A percentile compares a stretch with the other conserved stretches of the same genome.
Evolutionary conservation across 2,329 filamentous ascomycete species (phyloP).

Genomic region (Aspergillus intermedius): DNA sequence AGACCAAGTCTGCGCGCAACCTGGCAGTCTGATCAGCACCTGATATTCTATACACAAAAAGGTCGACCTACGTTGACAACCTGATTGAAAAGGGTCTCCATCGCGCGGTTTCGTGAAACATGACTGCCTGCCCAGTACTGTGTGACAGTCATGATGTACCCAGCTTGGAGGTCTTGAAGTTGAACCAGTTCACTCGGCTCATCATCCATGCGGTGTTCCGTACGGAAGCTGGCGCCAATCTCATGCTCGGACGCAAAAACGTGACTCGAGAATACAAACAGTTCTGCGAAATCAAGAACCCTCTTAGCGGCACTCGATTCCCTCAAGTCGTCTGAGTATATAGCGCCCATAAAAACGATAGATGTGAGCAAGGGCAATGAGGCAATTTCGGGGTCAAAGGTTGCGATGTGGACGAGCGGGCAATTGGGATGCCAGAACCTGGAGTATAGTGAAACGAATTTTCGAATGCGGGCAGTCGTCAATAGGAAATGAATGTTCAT

Average conservation of each 20-base stretch:
- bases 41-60: not conserved
- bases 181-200: slow-evolving; percentile 26
- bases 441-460: slow-evolving; percentile 39
- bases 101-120: slow-evolving; percentile 33
- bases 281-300: slow-evolving; percentile 39
- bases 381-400: slow-evolving; percentile 35
- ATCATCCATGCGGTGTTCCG: slow-evolving; percentile 12
- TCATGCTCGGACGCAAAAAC: slow-evolving; percentile 38
- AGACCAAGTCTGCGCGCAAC: slow-evolving; percentile 35
- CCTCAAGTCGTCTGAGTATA: slow-evolving; percentile 37
- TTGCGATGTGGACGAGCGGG: slow-evolving; percentile 37
- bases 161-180: slow-evolving; percentile 39
- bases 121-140: slow-evolving; percentile 42
- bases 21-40: slow-evolving; percentile 13
- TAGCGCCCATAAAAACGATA: slow-evolving; percentile 40
- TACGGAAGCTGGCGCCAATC: slow-evolving; percentile 28
- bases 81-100: slow-evolving; percentile 40
- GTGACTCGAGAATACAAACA: slow-evolving; percentile 39
- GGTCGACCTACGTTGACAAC: slow-evolving; percentile 31
- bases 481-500: slow-evolving; percentile 35
- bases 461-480: slow-evolving; percentile 35
- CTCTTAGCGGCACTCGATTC: slow-evolving; percentile 34
- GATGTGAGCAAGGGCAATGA: slow-evolving; percentile 34
- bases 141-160: slow-evolving; percentile 34
- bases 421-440: slow-evolving; percentile 42